Conservation (phyloP, 164 flowering plant species). For the Vitis rupestris region DNA sequence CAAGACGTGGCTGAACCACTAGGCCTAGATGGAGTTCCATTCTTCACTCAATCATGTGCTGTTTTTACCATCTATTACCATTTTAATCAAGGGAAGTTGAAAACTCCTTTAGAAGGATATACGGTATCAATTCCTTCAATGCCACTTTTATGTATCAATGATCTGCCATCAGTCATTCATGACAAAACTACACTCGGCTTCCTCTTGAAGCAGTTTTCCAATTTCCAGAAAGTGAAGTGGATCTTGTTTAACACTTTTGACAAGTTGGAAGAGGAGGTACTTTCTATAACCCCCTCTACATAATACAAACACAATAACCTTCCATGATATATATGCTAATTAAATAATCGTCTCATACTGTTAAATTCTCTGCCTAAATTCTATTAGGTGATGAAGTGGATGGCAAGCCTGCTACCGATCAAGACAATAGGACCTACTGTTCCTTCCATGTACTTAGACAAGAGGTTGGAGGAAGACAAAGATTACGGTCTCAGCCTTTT, state of each 20-base stretch:
- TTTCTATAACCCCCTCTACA: not conserved
- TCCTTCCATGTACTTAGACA: no score
- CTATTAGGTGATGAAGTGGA: no score
- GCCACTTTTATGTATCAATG: constrained; percentile 26
- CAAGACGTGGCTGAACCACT: constrained; percentile 27
- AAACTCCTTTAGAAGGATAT: constrained; percentile 8
- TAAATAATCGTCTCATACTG: no score
- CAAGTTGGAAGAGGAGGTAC: constrained; percentile 41
- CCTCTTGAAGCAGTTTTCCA: constrained; percentile 29
- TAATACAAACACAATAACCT: no score
- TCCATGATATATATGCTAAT: no score
- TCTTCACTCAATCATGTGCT: constrained; percentile 48
- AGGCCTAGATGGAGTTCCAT: constrained; percentile 40
- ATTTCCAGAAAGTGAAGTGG: constrained; percentile 30
- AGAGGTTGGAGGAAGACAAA: no score
- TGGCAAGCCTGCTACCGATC: no score
- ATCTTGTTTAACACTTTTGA: constrained; percentile 41
- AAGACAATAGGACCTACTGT: no score
- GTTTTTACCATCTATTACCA: constrained; percentile 31
- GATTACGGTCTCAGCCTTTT: no score
- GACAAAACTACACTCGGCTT: not conserved
- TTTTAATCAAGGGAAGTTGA: constrained; percentile 7
- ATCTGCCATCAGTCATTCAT: constrained; percentile 38
- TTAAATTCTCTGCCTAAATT: not conserved
- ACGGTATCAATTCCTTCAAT: constrained; percentile 23